A percentile compares a stretch with the other conserved stretches of the same genome.
phyloP scores from a whole-genome alignment of 2,329 filamentous ascomycete species.

The Apiospora aurea region DNA sequence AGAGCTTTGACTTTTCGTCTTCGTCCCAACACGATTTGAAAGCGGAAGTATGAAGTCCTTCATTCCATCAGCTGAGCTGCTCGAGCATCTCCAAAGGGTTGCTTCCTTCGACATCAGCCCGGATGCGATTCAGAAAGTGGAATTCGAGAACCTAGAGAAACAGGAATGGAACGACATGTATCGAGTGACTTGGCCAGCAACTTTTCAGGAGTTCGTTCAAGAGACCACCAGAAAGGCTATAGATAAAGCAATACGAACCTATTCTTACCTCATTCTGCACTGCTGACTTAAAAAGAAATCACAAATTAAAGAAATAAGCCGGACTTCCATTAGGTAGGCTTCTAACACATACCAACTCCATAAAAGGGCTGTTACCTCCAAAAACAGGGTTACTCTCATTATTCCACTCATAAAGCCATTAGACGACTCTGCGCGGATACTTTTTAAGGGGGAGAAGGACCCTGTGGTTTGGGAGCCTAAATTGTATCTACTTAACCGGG shows the following conservation, averaged over 20 bases:
- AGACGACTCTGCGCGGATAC: background rate
- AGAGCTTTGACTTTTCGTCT: too few relatives aligned
- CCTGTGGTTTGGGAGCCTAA: background rate
- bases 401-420: background rate
- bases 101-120: background rate
- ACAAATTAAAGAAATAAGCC: background rate
- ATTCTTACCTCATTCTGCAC: background rate
- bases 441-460: background rate
- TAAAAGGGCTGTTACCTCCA: background rate
- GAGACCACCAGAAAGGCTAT: background rate
- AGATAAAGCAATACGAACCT: background rate
- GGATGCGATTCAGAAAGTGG: background rate
- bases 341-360: background rate
- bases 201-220: background rate
- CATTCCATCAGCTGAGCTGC: background rate
- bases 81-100: background rate
- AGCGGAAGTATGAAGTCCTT: background rate
- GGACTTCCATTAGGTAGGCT: background rate
- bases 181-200: constrained; percentile 1
- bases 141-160: background rate
- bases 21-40: background rate
- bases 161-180: background rate
- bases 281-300: constrained; percentile 3
- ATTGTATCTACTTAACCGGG: background rate
- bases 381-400: background rate